Percentiles rank a stretch among this genome's conserved stretches.
Evolutionary conservation across 306 rosid species (phyloP).

Genomic region (Glycine tomentella): DNA sequence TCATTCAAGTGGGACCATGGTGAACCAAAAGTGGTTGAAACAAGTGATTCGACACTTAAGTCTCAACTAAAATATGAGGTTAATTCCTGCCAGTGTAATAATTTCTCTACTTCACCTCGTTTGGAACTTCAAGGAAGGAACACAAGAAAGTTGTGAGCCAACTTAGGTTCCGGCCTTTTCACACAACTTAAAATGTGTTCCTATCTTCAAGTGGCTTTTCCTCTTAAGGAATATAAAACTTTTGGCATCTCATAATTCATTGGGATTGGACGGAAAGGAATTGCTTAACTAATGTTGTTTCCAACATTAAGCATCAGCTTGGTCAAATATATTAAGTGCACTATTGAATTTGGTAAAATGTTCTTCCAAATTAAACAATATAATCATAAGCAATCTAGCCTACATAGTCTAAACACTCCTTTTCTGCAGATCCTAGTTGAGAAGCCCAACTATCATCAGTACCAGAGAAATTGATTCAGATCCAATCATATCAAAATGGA

Average conservation of each 20-base stretch:
- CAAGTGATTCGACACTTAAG: too few species aligned
- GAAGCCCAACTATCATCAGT: conserved; percentile 15
- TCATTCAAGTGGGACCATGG: too few species aligned
- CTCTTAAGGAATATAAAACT: background rate
- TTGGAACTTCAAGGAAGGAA: background rate
- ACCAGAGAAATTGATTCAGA: conserved; percentile 28
- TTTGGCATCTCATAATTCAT: background rate
- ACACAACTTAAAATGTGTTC: background rate
- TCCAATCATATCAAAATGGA: conserved; percentile 38
- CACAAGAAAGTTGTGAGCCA: background rate
- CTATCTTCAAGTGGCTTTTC: background rate
- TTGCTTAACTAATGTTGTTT: background rate
- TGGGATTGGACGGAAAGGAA: background rate
- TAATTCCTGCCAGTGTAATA: background rate
- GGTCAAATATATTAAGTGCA: background rate
- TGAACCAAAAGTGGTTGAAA: too few species aligned
- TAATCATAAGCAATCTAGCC: background rate
- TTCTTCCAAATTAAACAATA: background rate
- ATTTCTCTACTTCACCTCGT: background rate
- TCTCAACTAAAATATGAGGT: too few species aligned
- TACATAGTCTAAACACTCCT: too few species aligned
- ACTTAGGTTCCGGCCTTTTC: background rate
- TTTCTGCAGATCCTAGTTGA: conserved; percentile 29
- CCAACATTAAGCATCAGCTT: background rate
- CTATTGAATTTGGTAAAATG: too few species aligned